Evolutionary conservation across 2,329 filamentous ascomycete species (phyloP).

Genomic region (Hymenoscyphus repandus): DNA sequence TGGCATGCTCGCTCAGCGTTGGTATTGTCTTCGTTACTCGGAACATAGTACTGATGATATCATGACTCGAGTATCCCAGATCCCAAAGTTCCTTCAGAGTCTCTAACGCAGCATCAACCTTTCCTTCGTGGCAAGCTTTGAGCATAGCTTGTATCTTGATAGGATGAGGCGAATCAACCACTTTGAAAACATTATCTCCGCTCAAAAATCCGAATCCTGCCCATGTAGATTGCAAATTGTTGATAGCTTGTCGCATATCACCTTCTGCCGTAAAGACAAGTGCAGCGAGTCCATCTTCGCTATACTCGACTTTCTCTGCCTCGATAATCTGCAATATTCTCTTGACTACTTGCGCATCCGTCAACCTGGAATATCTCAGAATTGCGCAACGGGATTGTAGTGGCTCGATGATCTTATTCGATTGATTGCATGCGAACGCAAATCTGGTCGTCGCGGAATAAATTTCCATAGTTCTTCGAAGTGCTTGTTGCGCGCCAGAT

Average conservation of each 20-base stretch:
- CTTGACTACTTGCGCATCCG: conserved; percentile 88
- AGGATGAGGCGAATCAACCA: conserved; percentile 94
- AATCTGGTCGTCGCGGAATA: conserved; percentile 96
- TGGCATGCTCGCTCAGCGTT: conserved; percentile 86
- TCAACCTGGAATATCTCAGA: conserved; percentile 85
- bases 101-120: conserved; percentile 82
- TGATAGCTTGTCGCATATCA: conserved; percentile 98
- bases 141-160: conserved; percentile 99
- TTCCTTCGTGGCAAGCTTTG: conserved; percentile 90
- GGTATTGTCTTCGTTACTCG: conserved; percentile 94
- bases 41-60: conserved; percentile 99
- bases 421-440: conserved; percentile 97
- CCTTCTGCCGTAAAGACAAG: conserved; percentile 95
- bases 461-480: conserved; percentile 84
- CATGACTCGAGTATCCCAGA: conserved; percentile 94
- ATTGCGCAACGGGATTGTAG: conserved; percentile 95
- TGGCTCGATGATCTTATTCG: conserved; percentile 99
- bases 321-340: conserved; percentile 87
- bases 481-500: no score
- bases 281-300: conserved; percentile 91
- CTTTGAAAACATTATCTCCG: conserved; percentile 95
- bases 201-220: conserved; percentile 97
- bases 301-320: conserved; percentile 84
- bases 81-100: conserved; percentile 87
- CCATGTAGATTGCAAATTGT: conserved; percentile 90